Percentiles rank a stretch among this genome's conserved stretches.
Conservation (phyloP, 2,329 filamentous ascomycete species). For the Fusarium sp. region DNA sequence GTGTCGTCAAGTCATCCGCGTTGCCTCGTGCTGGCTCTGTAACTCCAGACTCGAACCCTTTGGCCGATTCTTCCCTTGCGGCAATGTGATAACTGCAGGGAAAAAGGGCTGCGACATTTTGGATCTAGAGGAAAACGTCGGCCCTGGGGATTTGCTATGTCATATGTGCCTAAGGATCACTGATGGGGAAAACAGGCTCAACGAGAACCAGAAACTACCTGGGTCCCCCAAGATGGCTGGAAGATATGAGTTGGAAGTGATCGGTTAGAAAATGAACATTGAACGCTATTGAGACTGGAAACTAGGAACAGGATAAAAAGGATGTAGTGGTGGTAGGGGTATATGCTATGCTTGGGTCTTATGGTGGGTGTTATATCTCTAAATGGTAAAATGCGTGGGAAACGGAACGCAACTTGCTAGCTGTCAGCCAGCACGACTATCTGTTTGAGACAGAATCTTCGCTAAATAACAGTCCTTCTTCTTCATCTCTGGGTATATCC, state of each 20-base stretch:
- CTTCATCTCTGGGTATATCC: not conserved
- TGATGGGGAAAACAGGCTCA: slow-evolving; percentile 7
- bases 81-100: not conserved
- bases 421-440: not conserved
- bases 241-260: not conserved
- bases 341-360: not conserved
- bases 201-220: not conserved
- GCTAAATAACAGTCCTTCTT: slow-evolving; percentile 6
- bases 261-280: not conserved
- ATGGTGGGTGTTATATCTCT: not conserved
- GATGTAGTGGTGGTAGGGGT: not conserved
- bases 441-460: not conserved
- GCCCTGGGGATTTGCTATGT: slow-evolving; percentile 11
- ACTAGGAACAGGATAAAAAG: not conserved
- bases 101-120: not conserved
- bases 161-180: not conserved
- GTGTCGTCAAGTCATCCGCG: not conserved
- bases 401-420: not conserved
- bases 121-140: not conserved
- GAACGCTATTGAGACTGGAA: not conserved
- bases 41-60: not conserved
- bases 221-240: not conserved
- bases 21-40: slow-evolving; percentile 18
- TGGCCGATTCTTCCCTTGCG: slow-evolving; percentile 8
- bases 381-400: not conserved